phyloP scores from a whole-genome alignment of 345 rosid genomes.

The Populus pruinosa region DNA sequence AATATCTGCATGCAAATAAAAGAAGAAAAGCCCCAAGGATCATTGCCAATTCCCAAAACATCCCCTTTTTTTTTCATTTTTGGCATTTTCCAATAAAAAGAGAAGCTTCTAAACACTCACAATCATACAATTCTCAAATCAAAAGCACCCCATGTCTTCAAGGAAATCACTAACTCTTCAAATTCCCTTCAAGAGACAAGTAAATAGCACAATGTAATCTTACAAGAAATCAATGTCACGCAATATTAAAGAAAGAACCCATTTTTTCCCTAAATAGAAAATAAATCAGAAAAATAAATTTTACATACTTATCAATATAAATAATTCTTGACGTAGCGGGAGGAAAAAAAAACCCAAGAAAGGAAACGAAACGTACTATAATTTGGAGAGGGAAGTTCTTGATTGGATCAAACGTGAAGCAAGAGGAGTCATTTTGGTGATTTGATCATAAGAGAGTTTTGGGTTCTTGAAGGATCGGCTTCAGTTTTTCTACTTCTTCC shows the following conservation, averaged over 20 bases:
- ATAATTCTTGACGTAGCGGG: neutral
- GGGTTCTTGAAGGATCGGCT: neutral
- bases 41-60: neutral
- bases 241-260: neutral
- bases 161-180: too few relatives aligned
- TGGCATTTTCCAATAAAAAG: neutral
- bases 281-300: too few relatives aligned
- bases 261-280: neutral
- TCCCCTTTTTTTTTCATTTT: neutral
- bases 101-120: neutral
- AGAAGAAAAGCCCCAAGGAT: neutral
- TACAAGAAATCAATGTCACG: neutral
- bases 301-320: neutral
- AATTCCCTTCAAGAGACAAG: neutral
- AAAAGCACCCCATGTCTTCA: too few relatives aligned
- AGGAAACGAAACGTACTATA: slow-evolving; percentile 28
- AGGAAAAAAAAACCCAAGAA: neutral
- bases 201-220: neutral
- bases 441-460: neutral
- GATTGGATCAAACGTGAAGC: slow-evolving; percentile 45
- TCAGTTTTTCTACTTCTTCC: neutral
- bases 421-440: slow-evolving; percentile 34
- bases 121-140: too few relatives aligned
- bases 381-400: slow-evolving; percentile 27
- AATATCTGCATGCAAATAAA: neutral